Evolutionary conservation across 345 rosid species (phyloP).

Genomic region (thale cress (Arabidopsis thaliana)): TAIR10.1 NC_003071.7:16428501-16429000

Average conservation of each 20-base stretch:
- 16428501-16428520: not conserved
- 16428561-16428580: constrained; percentile 14
- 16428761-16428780: constrained; percentile 93
- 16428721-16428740: constrained; percentile 90
- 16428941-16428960: constrained; percentile 10
- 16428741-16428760: constrained; percentile 88
- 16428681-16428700: constrained; percentile 37
- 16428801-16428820: constrained; percentile 79
- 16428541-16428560: constrained; percentile 19
- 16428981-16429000: constrained; percentile 10
- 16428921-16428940: constrained; percentile 14
- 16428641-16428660: not conserved
- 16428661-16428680: constrained; percentile 30
- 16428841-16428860: constrained; percentile 20
- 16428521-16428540: not conserved
- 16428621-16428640: constrained; percentile 17
- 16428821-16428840: constrained; percentile 92
- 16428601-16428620: constrained; percentile 28
- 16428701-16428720: constrained; percentile 98
- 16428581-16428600: constrained; percentile 5
- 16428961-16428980: constrained; percentile 16
- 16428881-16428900: not conserved
- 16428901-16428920: constrained; percentile 1
- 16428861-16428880: constrained; percentile 22
- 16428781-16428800: constrained; percentile 86